Evolutionary conservation across 1,284 basidiomycete genomes (phyloP), one percentile per base, ranked within the genome.

Genomic region (Boletus sp.): DNA sequence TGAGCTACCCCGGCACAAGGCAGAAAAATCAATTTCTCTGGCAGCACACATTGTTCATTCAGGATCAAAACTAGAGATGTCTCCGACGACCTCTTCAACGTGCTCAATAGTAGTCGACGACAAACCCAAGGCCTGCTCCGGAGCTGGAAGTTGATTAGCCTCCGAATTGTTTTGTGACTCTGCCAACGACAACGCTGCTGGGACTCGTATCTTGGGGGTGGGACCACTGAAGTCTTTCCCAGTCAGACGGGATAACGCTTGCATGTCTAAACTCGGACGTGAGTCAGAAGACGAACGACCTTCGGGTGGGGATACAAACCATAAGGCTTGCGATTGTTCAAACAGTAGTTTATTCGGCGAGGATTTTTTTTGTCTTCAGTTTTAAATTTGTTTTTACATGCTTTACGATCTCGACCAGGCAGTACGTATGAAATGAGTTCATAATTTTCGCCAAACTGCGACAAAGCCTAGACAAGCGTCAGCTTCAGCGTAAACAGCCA

Each of bases 381-480:
- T 58, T 88, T 91, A 73, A 91, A 94, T 66, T 95, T 95, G 60
- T 87, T 86, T 69, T 92, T 92, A 68, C 93, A 93, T 38, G 90
- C 83, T 57, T 86, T 88, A 14, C 92, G 77, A 59, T 89, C 87
- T n/a, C 92, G 82, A 14, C 85, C 84, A 23, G 91, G 90, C 29
- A 94, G 76, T 9, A 93, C 76, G 52, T 84, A 84, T 2, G 91
- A 87, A 48, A 94, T 92, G 49, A 94, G 79, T 63, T 94, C 91
- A 60, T 94, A 94, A 57, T 94, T 93, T 62, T 92, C 90, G 29
- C 91, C 91, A 61, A 92, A 94, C 62, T 92, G 89, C 4, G 82
- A 77, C 27, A 94, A 69, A 10, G 89, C 90, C 88, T 93, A 56
- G 12, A 32, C 39, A 46, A 22, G 20, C n/a, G 44, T 50, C 41